A percentile compares a stretch with the other conserved stretches of the same genome.
Conservation (phyloP, 2,329 filamentous ascomycete species). For the Xylariaceae sp. region DNA sequence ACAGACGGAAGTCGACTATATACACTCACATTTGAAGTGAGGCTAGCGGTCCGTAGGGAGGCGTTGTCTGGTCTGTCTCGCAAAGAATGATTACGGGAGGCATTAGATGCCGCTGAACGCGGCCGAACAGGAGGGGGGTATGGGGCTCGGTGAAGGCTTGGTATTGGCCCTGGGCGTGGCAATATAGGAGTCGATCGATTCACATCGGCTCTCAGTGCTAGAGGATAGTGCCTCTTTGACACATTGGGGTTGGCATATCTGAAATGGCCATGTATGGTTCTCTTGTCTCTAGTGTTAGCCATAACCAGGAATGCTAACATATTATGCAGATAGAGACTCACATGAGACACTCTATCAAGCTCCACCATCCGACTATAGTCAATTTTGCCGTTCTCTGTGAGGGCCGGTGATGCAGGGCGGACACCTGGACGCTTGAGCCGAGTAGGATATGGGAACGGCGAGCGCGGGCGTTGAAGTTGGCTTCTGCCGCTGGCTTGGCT, state of each 20-base stretch:
- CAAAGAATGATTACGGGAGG: conserved; percentile 30
- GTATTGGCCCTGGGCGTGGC: conserved; percentile 24
- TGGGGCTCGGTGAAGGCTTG: conserved; percentile 20
- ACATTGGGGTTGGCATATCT: conserved; percentile 37
- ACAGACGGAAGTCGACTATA: conserved; percentile 35
- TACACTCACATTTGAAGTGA: conserved; percentile 51
- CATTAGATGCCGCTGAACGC: conserved; percentile 36
- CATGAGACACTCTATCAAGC: conserved; percentile 47
- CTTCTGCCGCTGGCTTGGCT: conserved; percentile 41
- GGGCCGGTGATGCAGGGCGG: conserved; percentile 47
- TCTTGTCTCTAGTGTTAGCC: conserved; percentile 33
- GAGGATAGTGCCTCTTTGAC: conserved; percentile 36
- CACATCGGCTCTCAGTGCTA: conserved; percentile 39
- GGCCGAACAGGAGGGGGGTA: conserved; percentile 26
- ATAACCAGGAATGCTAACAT: not conserved
- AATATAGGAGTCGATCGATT: conserved; percentile 43
- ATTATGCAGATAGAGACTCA: conserved; percentile 26
- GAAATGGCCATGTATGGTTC: conserved; percentile 43
- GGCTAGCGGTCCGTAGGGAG: conserved; percentile 44
- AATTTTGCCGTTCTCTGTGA: conserved; percentile 45
- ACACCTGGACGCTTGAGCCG: conserved; percentile 54
- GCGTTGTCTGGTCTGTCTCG: conserved; percentile 34
- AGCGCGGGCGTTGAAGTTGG: conserved; percentile 51
- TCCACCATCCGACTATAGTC: conserved; percentile 52
- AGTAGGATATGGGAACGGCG: conserved; percentile 58